Conservation (phyloP, 2,329 filamentous ascomycete genomes). For the Alternaria triticimaculans region DNA sequence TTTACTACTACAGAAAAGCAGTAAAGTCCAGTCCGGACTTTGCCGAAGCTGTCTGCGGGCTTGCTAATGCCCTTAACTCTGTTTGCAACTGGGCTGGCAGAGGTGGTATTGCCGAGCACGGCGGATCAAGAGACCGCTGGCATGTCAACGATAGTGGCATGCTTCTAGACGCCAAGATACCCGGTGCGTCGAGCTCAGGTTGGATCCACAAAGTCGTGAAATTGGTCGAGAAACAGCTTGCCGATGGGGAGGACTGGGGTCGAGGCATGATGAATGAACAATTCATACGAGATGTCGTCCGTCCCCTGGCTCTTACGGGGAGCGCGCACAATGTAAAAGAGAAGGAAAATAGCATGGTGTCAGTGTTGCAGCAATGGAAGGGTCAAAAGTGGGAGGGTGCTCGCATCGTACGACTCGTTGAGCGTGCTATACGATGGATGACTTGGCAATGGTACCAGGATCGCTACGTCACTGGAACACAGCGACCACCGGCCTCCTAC, state of each 20-base stretch:
- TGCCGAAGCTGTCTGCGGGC: conserved; percentile 93
- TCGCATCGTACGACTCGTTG: conserved; percentile 79
- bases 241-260: conserved; percentile 87
- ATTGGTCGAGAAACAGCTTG: conserved; percentile 87
- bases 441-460: conserved; percentile 90
- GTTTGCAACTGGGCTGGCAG: conserved; percentile 94
- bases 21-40: conserved; percentile 94
- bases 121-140: conserved; percentile 83
- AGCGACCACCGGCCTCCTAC: conserved; percentile 67
- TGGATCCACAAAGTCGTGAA: conserved; percentile 90
- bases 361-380: conserved; percentile 62
- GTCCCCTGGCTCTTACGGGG: conserved; percentile 54
- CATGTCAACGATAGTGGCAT: conserved; percentile 87
- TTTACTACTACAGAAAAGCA: conserved; percentile 87
- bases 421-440: conserved; percentile 79
- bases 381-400: conserved; percentile 87
- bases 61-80: conserved; percentile 93
- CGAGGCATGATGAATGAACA: conserved; percentile 65
- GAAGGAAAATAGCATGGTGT: conserved; percentile 47
- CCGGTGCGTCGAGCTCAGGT: conserved; percentile 69
- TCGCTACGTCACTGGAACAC: conserved; percentile 68
- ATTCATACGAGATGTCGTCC: conserved; percentile 51
- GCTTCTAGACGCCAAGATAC: conserved; percentile 73
- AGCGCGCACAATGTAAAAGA: conserved; percentile 41
- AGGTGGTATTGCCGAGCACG: conserved; percentile 79